Conservation (phyloP, 2,329 filamentous ascomycete genomes). For the Pseudogymnoascus pannorum region DNA sequence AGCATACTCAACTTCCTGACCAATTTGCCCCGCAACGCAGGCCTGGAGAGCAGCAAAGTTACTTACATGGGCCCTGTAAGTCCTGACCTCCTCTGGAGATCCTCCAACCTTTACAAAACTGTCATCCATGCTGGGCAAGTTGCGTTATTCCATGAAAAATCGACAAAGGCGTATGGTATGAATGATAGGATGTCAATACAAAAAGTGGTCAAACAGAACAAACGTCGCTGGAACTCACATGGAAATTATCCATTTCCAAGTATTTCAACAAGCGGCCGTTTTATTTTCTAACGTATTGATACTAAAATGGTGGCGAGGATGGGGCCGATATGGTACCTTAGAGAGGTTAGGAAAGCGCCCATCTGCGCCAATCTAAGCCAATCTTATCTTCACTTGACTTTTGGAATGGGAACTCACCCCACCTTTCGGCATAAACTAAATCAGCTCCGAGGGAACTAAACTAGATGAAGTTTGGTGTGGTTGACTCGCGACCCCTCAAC, state of each 20-base stretch:
- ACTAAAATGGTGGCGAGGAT: conserved; percentile 9
- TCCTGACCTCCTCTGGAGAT: conserved; percentile 38
- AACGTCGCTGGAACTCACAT: neutral
- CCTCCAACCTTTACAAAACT: conserved; percentile 5
- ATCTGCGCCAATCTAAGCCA: neutral
- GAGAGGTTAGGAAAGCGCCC: neutral
- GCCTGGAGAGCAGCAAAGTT: neutral
- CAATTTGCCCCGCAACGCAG: neutral
- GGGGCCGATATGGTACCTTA: conserved; percentile 1
- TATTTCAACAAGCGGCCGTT: conserved; percentile 7
- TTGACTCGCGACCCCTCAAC: conserved; percentile 4
- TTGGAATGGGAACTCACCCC: neutral
- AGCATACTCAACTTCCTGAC: neutral
- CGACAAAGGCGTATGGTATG: neutral
- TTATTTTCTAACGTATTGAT: conserved; percentile 2
- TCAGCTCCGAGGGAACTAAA: neutral
- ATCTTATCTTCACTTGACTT: neutral
- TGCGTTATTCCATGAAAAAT: conserved; percentile 1
- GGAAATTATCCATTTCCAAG: conserved; percentile 7
- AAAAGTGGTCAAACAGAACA: conserved; percentile 6
- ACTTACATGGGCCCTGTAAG: conserved; percentile 52
- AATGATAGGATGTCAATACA: neutral
- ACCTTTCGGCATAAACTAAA: conserved; percentile 4
- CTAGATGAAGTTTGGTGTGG: neutral
- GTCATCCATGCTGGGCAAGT: conserved; percentile 7